Base-by-base conservation (phyloP, 2,329 filamentous ascomycete species). In the Paraconiothyrium brasiliense region DNA sequence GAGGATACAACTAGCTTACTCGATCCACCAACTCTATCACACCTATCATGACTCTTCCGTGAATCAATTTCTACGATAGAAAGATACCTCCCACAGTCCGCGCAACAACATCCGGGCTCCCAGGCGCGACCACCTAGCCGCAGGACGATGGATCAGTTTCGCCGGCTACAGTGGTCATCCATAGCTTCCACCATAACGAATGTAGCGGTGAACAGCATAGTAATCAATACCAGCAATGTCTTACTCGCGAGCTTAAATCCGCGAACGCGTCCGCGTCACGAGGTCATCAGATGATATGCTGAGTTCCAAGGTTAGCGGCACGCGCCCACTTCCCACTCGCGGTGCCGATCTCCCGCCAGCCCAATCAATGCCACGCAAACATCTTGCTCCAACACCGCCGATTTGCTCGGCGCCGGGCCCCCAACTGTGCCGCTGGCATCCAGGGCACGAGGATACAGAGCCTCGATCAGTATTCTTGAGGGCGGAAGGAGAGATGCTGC, bases 331-430 rank as follows among this genome's bases (percentile, higher is more conserved):
- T 32, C 9, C 46, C 16, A 3, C 39, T 41, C 39, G 39, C 14
- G 39, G 46, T 48, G 46, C 46, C 46, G 46, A 48, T 48, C 46
- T 48, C 46, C 46, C 46, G 46, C 13, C 13, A 22, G 41, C 46
- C 46, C 46, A 48, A 32, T 48, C 27, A 13, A 48, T 30, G 46
- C 46, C 46, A 16, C 16, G 46, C 24, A 48, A 13, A 9, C 9
- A 11, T 24, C 24, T 13, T 10, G 46, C 24, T n/a, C 46, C 24
- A 32, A 30, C 46, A 48, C 13, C 13, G 24, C 46, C 46, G 11
- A 32, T 48, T 48, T 24, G 46, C 46, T 13, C 46, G 24, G 11
- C 14, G 2, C 39, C 1, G 8, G 5, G 3, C 35, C 4, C 8
- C 39, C 39, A 41, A 41, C 39, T n/a, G 14, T 41, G 39, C 39